Evolutionary conservation across 208 protist species (phyloP), one percentile per base, ranked within the genome.

Genomic region (Acanthamoeba castellanii): DNA sequence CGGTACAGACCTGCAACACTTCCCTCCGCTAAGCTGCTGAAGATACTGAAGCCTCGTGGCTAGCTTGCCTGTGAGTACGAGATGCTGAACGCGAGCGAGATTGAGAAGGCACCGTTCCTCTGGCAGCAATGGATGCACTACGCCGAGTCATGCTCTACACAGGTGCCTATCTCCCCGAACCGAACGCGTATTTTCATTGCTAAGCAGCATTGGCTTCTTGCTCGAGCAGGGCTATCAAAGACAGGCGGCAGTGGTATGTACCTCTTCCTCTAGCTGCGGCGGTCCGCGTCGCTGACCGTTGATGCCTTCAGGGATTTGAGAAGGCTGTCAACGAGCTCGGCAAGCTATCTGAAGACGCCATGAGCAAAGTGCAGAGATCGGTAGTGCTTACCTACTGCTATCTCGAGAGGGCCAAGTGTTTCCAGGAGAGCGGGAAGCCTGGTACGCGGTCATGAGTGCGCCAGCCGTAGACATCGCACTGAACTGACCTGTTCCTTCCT

Each of bases 291-390:
- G 30, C 66, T 72, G 66, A 30, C 34, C n/a, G 20, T n/a, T 14
- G 30, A 14, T 72, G 66, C 7, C 30, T 37, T 5, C 64, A 72
- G 66, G 66, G 66, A 9, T 72, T 37, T 37, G 66, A 72, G 66
- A 30, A 37, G 20, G 66, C 66, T 22, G 34, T 72, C 66, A 72
- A 72, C 30, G 30, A 14, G 30, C 66, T 72, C 66, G 30, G 13
- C 13, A 13, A 20, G 11, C 0, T 18, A 11, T 18, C 66, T 14
- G 27, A 32, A 20, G 66, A 72, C 7, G 66, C 66, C 9, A 20
- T 72, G 66, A 37, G 66, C 66, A 72, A 72, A 72, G 66, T 72
- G 66, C 66, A 72, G 66, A 72, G 66, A n/a, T 72, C 66, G 6
- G 66, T 72, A 0, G 66, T 72, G 66, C 66, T 72, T 37, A 37